A percentile compares a stretch with the other conserved stretches of the same genome.
phyloP scores from a whole-genome alignment of 768 basidiomycete species.

The Termitomyces sp. region DNA sequence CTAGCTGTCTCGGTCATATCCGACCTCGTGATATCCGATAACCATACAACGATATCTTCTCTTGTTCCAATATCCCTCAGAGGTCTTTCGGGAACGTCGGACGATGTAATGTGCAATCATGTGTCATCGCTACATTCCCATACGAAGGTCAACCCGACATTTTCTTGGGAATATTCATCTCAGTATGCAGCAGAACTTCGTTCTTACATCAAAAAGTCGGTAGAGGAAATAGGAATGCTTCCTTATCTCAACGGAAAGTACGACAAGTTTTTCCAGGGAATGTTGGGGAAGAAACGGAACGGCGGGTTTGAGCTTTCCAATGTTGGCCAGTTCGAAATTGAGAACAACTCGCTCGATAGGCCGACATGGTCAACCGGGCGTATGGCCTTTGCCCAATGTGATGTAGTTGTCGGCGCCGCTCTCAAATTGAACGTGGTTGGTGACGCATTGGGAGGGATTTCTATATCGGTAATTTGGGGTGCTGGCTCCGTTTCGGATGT shows the following conservation, averaged over 20 bases:
- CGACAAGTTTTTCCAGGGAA: constrained; percentile 19
- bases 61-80: constrained; percentile 28
- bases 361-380: constrained; percentile 15
- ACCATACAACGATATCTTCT: constrained; percentile 14
- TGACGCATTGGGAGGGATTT: constrained; percentile 18
- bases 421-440: constrained; percentile 23
- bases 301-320: constrained; percentile 33
- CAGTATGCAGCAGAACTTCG: constrained; percentile 21
- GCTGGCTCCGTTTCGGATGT: constrained; percentile 15
- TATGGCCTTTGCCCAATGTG: constrained; percentile 24
- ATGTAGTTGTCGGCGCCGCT: constrained; percentile 21
- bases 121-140: constrained; percentile 20
- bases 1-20: constrained; percentile 23
- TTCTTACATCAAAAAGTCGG: constrained; percentile 11
- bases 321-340: constrained; percentile 21
- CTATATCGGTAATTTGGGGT: constrained; percentile 22
- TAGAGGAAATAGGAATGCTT: constrained; percentile 25
- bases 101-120: constrained; percentile 26
- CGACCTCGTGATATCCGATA: constrained; percentile 13
- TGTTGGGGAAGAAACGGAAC: constrained; percentile 26
- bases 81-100: constrained; percentile 18
- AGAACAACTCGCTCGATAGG: neutral
- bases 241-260: constrained; percentile 26
- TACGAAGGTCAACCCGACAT: constrained; percentile 16
- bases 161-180: constrained; percentile 27